These are phyloP conservation scores for Linum trigynum DNA, from an alignment of 345 rosid genomes.

Conservation along the genomic window DNA sequence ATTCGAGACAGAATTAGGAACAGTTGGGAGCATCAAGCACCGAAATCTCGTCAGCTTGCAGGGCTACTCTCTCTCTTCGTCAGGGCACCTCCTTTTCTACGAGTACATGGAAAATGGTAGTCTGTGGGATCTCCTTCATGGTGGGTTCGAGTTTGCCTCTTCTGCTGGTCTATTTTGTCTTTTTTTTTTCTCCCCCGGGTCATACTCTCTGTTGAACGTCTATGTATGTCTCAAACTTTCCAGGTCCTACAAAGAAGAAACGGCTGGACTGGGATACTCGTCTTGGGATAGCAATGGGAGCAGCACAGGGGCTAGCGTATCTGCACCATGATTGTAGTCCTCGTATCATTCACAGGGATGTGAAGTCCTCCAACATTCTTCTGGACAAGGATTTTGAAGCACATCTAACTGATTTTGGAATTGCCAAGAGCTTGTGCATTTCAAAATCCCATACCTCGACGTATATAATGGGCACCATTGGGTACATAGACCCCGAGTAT, in stretches of 20 bases:
- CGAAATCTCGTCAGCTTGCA: conserved; percentile 87
- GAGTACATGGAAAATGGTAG: conserved; percentile 98
- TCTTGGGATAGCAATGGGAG: conserved; percentile 75
- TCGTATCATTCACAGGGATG: conserved; percentile 86
- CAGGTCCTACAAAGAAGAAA: conserved; percentile 74
- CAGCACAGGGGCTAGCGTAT: conserved; percentile 88
- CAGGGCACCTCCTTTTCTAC: conserved; percentile 84
- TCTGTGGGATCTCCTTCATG: conserved; percentile 94
- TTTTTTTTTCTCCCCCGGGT: not conserved
- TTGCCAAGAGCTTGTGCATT: conserved; percentile 72
- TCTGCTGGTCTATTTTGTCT: not conserved
- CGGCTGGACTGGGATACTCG: conserved; percentile 79
- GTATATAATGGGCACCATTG: conserved; percentile 86
- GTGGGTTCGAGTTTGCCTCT: conserved; percentile 26
- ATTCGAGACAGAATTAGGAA: conserved; percentile 86
- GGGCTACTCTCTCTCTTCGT: conserved; percentile 72
- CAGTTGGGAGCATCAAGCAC: conserved; percentile 85
- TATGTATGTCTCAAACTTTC: conserved; percentile 2
- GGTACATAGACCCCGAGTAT: conserved; percentile 94
- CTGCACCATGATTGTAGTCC: conserved; percentile 96
- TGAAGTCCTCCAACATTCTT: conserved; percentile 82
- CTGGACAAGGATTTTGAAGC: conserved; percentile 83
- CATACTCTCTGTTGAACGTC: not conserved
- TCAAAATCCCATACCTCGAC: conserved; percentile 83
- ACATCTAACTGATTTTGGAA: conserved; percentile 96